A percentile compares a stretch with the other conserved stretches of the same genome.
phyloP scores from a whole-genome alignment of 75 land plant genomes.

The Azolla pinnata region DNA sequence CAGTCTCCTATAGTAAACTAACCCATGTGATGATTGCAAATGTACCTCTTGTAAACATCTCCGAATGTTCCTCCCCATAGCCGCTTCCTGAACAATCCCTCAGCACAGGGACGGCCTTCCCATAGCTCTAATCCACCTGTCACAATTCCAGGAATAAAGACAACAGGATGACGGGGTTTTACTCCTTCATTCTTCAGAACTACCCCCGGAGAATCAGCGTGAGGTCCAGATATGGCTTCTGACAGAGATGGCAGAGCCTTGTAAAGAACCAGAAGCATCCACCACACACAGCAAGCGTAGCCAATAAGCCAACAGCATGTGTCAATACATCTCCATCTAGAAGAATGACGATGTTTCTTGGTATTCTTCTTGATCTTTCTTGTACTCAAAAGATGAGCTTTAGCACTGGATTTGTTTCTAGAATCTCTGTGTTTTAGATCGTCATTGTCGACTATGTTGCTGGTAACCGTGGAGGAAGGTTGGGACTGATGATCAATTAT shows the following conservation, averaged over 20 bases:
- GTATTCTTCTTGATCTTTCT: too few species aligned
- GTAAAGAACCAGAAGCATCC: conserved; percentile 46
- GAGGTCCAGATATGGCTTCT: conserved; percentile 34
- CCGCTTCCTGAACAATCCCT: conserved; percentile 63
- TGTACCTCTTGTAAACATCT: conserved; percentile 57
- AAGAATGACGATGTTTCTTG: too few species aligned
- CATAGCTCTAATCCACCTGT: conserved; percentile 81
- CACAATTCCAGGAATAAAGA: conserved; percentile 78
- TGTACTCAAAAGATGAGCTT: too few species aligned
- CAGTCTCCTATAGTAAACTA: too few species aligned
- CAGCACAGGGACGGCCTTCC: conserved; percentile 69
- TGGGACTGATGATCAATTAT: too few species aligned
- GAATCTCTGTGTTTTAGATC: too few species aligned
- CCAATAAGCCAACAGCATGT: conserved; percentile 70
- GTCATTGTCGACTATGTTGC: too few species aligned
- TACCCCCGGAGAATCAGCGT: conserved; percentile 50
- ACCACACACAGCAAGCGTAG: conserved; percentile 49
- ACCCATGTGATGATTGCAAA: too few species aligned
- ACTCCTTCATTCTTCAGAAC: conserved; percentile 46
- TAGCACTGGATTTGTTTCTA: too few species aligned
- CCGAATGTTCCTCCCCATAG: conserved; percentile 82
- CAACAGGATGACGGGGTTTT: conserved; percentile 44
- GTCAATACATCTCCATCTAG: conserved; percentile 54
- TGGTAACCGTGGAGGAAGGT: too few species aligned
- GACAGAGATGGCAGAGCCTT: conserved; percentile 41